phyloP scores from a whole-genome alignment of 2,329 filamentous ascomycete genomes.

The Cordyceps tenuipes region DNA sequence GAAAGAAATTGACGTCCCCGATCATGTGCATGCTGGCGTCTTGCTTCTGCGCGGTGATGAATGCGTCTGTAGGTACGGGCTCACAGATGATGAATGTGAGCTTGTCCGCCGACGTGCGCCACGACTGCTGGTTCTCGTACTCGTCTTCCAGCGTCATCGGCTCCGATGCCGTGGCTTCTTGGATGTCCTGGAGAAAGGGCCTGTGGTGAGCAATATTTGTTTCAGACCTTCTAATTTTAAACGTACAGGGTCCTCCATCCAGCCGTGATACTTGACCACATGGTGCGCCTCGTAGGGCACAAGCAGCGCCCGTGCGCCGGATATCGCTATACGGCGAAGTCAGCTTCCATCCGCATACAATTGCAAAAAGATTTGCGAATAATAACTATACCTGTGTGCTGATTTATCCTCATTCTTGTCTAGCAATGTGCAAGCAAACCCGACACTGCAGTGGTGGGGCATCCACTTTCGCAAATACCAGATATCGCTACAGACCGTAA shows the following conservation, averaged over 20 bases:
- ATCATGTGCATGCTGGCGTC: constrained; percentile 55
- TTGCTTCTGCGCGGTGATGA: constrained; percentile 29
- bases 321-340: constrained; percentile 47
- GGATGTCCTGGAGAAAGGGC: constrained; percentile 51
- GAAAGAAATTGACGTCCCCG: constrained; percentile 75
- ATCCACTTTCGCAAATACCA: too few species aligned
- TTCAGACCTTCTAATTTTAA: neutral
- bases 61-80: constrained; percentile 16
- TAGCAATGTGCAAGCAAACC: neutral
- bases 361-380: neutral
- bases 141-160: constrained; percentile 73
- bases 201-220: too few species aligned
- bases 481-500: too few species aligned
- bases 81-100: constrained; percentile 82
- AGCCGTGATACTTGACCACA: constrained; percentile 74
- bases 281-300: constrained; percentile 80
- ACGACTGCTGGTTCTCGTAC: constrained; percentile 82
- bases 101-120: constrained; percentile 77
- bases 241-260: constrained; percentile 76
- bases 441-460: too few species aligned
- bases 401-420: neutral
- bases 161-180: constrained; percentile 79
- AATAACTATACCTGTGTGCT: neutral
- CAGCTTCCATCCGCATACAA: neutral
- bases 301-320: constrained; percentile 58